Conservation (phyloP, 2,329 filamentous ascomycete species). For the Massarina eburnea region DNA sequence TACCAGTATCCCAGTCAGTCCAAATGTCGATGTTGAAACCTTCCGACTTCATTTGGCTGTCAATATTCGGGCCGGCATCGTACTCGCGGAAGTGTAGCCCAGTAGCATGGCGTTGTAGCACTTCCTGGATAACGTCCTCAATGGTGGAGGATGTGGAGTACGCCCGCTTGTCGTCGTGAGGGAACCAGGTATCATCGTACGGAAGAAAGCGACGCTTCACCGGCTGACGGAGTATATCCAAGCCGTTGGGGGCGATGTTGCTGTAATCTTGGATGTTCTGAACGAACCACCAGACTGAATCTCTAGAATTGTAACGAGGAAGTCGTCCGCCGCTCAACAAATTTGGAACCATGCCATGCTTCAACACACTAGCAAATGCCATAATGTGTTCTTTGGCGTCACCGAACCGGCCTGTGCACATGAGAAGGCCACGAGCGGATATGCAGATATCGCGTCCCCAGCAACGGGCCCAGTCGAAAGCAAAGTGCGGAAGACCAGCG, state of each 20-base stretch:
- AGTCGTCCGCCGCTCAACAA: constrained; percentile 81
- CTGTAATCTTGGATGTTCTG: constrained; percentile 95
- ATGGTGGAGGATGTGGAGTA: constrained; percentile 84
- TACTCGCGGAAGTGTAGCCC: constrained; percentile 93
- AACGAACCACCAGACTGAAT: constrained; percentile 97
- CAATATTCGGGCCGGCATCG: constrained; percentile 84
- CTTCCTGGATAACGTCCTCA: constrained; percentile 88
- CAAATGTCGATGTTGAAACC: constrained; percentile 91
- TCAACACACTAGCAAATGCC: constrained; percentile 92
- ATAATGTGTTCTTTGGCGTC: constrained; percentile 93
- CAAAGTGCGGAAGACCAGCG: constrained; percentile 91
- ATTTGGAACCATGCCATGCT: constrained; percentile 98
- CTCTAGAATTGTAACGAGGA: constrained; percentile 91
- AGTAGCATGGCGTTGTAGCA: constrained; percentile 84
- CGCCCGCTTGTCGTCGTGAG: constrained; percentile 75
- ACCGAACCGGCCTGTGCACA: constrained; percentile 83
- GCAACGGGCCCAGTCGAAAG: constrained; percentile 90
- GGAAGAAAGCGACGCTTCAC: constrained; percentile 86
- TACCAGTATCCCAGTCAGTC: constrained; percentile 86
- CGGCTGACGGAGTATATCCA: constrained; percentile 71
- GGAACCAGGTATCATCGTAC: constrained; percentile 95
- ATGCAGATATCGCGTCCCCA: constrained; percentile 99
- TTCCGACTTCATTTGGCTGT: constrained; percentile 88
- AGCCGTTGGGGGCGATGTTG: constrained; percentile 75
- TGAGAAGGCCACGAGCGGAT: constrained; percentile 84